These are phyloP conservation scores for Quercus aquifolioides DNA, from an alignment of 306 rosid species.

Conservation along the genomic window DNA sequence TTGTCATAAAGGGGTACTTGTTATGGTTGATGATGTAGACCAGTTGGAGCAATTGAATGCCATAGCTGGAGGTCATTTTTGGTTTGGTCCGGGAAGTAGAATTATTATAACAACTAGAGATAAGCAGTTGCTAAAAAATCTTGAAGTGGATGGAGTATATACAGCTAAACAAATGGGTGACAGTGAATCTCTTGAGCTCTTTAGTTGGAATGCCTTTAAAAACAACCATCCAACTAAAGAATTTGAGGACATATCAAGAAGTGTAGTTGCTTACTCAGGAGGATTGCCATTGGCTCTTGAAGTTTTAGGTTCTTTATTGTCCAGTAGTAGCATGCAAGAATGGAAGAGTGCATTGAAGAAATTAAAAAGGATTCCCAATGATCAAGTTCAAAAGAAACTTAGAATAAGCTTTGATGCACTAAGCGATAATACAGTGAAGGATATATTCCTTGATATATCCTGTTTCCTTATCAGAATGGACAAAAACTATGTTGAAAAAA, in stretches of 20 bases:
- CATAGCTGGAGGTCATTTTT: neutral
- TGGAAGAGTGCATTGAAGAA: neutral
- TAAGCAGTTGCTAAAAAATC: neutral
- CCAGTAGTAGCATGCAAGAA: neutral
- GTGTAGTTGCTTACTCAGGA: too few species aligned
- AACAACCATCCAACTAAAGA: accelerated
- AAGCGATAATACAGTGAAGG: neutral
- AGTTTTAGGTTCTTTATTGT: neutral
- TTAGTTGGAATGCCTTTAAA: neutral
- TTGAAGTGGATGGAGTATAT: neutral
- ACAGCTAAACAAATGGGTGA: neutral
- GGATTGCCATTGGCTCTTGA: neutral
- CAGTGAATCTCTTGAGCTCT: neutral
- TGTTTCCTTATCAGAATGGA: neutral
- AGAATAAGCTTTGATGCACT: neutral
- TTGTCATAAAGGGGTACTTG: neutral
- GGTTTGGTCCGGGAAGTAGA: neutral
- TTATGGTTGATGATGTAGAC: neutral
- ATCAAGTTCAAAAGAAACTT: neutral
- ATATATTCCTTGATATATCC: neutral
- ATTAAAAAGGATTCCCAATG: neutral
- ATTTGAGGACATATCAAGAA: neutral
- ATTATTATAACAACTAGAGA: neutral
- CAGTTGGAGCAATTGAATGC: neutral
- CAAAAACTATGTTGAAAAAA: neutral